Evolutionary conservation across 331 rosid genomes (phyloP), one percentile per base, ranked within the genome.

Genomic region (Malus hybrid): DNA sequence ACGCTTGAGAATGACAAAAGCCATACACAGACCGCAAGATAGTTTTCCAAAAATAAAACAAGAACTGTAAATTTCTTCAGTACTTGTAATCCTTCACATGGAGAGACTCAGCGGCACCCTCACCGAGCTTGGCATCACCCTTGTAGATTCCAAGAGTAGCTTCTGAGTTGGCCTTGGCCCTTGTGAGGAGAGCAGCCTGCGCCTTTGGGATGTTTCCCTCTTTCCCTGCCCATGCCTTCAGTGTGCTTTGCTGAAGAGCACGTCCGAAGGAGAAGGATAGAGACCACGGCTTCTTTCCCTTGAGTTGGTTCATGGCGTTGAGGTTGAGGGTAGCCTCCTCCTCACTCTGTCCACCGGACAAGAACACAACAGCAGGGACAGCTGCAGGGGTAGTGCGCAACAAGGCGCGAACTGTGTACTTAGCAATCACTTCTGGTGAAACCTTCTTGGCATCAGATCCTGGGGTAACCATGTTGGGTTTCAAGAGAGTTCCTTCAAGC

Each of bases 341-440:
- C 87, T 93, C 97, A 22, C 98, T 93, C 90, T 93, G 98, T 60
- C 98, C 98, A 3, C 98, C 98, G 1, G 98, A 93, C 81, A 91
- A 85, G 91, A 93, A 93, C n/a, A 93, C 93, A 1, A 91, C 80
- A 5, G 97, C 98, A 0, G 98, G 97, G 42, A 93, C 98, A 1
- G 97, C 97, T 0, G 96, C 79, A 0, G 97, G 98, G 70, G 92
- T 88, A 0, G 98, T 93, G 36, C 97, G 81, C 86, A 70, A 91
- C 65, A 93, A 78, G 59, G 98, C 87, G 7, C 87, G 83, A 16
- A 93, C 84, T 0, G 98, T 93, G 86, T 87, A 76, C 79, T 89
- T 83, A 2, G 97, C 98, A 13, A 91, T 74, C 74, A 93, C 91
- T 77, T 91, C 88, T 0, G 96, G 88, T 0, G 92, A 22, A 31